Base-by-base conservation (phyloP, 257 asterid species). In the Solanum bulbocastanum region DNA sequence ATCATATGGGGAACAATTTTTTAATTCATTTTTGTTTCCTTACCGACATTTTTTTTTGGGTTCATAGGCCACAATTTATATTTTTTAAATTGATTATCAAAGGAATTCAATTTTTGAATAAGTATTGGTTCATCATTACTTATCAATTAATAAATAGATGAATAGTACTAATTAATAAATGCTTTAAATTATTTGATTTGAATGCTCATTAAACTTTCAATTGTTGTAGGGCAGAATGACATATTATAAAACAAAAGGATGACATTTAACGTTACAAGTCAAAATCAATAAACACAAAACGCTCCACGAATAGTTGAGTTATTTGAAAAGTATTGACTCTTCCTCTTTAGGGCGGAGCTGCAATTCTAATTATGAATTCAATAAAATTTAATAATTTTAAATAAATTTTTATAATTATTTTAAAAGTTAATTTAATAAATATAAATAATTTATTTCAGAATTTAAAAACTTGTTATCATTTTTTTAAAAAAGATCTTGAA, bases 281-380 rank as follows among this genome's bases (percentile, higher is more conserved):
- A 46, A 16, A 46, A 27, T 81, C 30, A 46, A 27, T 18, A 16
- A 13, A 40, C 37, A 79, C 13, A 81, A 27, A 81, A 81, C 68
- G 68, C 85, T 81, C 85, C 42, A 27, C 20, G 5, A 46, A 81
- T 81, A 81, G 46, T 81, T 81, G 68, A 81, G 30, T 46, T 32
- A 81, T 27, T 81, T 46, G 85, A 46, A 81, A 81, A 44, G 10
- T 30, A 27, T 16, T 5, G 6, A 44, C 40, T 46, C 27, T 27
- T 79, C 25, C n/a, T 14, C n/a, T n/a, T 36, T 4, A 10, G 5
- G 15, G 5, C 10, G 3, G 27, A 72, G 16, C 4, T 9, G 9
- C 20, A 20, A 35, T 71, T 68, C 23, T 27, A 18, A 12, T 15
- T 71, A 8, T 2, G 75, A 13, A 69, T 69, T 69, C 0, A 1